A percentile compares a stretch with the other conserved stretches of the same genome.
phyloP scores from a whole-genome alignment of 2,329 filamentous ascomycete genomes.

The Bretziella fagacearum region DNA sequence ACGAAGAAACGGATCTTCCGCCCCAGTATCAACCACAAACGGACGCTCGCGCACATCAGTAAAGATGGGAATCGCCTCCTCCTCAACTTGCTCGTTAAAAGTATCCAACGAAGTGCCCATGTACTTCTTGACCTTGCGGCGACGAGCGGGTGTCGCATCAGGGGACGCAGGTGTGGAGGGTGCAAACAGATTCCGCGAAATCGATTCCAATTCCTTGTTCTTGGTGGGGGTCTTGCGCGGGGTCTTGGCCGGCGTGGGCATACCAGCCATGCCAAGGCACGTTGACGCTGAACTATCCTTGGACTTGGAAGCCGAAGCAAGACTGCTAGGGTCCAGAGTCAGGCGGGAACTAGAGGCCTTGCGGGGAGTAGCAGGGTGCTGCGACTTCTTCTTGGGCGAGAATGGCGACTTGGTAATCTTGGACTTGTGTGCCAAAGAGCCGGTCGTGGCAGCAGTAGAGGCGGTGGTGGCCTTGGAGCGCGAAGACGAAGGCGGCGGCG shows the following conservation, averaged over 20 bases:
- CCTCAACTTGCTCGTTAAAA: slow-evolving; percentile 34
- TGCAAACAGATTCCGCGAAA: slow-evolving; percentile 47
- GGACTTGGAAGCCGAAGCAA: slow-evolving; percentile 20
- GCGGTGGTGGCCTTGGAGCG: slow-evolving; percentile 16
- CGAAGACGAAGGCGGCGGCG: slow-evolving; percentile 25
- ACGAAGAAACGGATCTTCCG: slow-evolving; percentile 57
- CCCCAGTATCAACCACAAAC: slow-evolving; percentile 46
- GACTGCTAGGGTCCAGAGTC: slow-evolving; percentile 27
- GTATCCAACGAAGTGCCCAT: slow-evolving; percentile 36
- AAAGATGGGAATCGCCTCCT: slow-evolving; percentile 53
- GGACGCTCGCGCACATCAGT: slow-evolving; percentile 66
- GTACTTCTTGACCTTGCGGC: slow-evolving; percentile 40
- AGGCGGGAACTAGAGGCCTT: slow-evolving; percentile 18
- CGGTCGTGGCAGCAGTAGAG: background rate
- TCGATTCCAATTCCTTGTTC: slow-evolving; percentile 33
- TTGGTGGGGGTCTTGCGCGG: slow-evolving; percentile 44
- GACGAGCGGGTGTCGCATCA: slow-evolving; percentile 42
- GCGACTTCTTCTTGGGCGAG: slow-evolving; percentile 18
- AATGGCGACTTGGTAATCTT: slow-evolving; percentile 13
- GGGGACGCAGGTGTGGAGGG: slow-evolving; percentile 29
- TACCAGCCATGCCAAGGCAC: slow-evolving; percentile 32
- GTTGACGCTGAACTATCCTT: slow-evolving; percentile 21
- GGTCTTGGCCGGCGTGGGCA: slow-evolving; percentile 66
- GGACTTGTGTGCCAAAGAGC: slow-evolving; percentile 1
- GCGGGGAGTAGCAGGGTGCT: slow-evolving; percentile 26